Base-by-base conservation (phyloP, 2,329 filamentous ascomycete species). In the Gnomoniopsis sp. region DNA sequence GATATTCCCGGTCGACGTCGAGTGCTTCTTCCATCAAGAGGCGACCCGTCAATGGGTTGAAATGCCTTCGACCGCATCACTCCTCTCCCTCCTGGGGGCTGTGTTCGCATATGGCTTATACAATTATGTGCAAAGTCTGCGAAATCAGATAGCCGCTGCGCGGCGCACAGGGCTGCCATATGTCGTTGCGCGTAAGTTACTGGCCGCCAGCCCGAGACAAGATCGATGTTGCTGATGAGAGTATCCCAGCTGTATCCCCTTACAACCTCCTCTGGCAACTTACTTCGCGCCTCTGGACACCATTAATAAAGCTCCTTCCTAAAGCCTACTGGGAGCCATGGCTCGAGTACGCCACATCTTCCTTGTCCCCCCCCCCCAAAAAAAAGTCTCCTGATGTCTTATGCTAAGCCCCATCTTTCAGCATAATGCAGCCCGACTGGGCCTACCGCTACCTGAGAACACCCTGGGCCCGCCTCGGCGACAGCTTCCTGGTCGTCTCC, bases 401-500 rank as follows among this genome's bases (percentile, higher is more conserved):
- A 10, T 33, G 15, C n/a, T 11, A 15, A 41, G 15, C 19, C 53
- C 10, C 15, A 21, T 26, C 23, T 30, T 15, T 47, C 63, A 85
- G 83, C 47, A 72, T 82, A 63, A 67, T 88, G 63, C 68, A 75
- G n/a, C 81, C 81, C 2, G 83, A 89, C 65, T 89, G 84, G 79
- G 69, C 77, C 8, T 89, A 83, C 72, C 69, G 71, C n/a, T 69
- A 77, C 14, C 79, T 81, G 30, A 81, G 86, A 65, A 75, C 78
- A 21, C 76, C 82, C 17, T 91, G 87, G 67, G 74, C 80, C 30
- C 75, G 79, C 17, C 67, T 85, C 11, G 86, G 84, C 47, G 87
- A 91, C 64, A 77, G 81, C 14, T 87, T 90, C 65, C 64, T 91
- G 8, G 65, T 85, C n/a, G 87, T 87, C 8, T 80, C 84, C 0